These are phyloP conservation scores for Candida sojae DNA, from an alignment of 1,139 yeast species.

Conservation along the genomic window DNA sequence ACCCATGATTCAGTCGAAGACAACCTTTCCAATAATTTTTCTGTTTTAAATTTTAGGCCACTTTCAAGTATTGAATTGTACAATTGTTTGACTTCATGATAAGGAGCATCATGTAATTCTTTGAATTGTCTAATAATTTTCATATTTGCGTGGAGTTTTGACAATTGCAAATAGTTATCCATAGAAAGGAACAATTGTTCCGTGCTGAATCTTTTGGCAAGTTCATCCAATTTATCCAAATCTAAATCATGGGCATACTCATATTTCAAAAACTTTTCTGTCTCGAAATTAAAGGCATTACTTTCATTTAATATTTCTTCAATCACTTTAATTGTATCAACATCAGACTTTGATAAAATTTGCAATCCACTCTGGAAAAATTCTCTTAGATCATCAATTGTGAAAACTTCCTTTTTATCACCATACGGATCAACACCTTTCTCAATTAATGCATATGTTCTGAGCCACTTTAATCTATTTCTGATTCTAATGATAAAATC, in stretches of 20 bases:
- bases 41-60: slow-evolving; percentile 25
- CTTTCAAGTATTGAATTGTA: slow-evolving; percentile 25
- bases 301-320: slow-evolving; percentile 31
- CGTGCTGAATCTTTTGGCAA: slow-evolving; percentile 26
- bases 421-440: slow-evolving; percentile 45
- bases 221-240: slow-evolving; percentile 20
- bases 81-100: slow-evolving; percentile 27
- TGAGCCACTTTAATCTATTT: slow-evolving; percentile 52
- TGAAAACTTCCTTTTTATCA: slow-evolving; percentile 37
- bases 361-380: slow-evolving; percentile 45
- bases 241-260: slow-evolving; percentile 28
- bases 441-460: slow-evolving; percentile 32
- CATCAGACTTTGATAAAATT: slow-evolving; percentile 32
- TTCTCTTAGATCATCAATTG: slow-evolving; percentile 34
- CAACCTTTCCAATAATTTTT: slow-evolving; percentile 23
- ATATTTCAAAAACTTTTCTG: slow-evolving; percentile 26
- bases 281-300: slow-evolving; percentile 27
- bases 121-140: slow-evolving; percentile 23
- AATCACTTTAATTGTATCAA: slow-evolving; percentile 22
- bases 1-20: slow-evolving; percentile 46
- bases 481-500: slow-evolving; percentile 49
- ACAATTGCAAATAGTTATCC: slow-evolving; percentile 27
- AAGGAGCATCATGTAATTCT: slow-evolving; percentile 17
- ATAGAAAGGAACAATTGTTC: slow-evolving; percentile 29
- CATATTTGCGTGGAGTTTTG: slow-evolving; percentile 27